Evolutionary conservation across 2,329 filamentous ascomycete species (phyloP).

Genomic region (Rhexocercosporidium sp.): DNA sequence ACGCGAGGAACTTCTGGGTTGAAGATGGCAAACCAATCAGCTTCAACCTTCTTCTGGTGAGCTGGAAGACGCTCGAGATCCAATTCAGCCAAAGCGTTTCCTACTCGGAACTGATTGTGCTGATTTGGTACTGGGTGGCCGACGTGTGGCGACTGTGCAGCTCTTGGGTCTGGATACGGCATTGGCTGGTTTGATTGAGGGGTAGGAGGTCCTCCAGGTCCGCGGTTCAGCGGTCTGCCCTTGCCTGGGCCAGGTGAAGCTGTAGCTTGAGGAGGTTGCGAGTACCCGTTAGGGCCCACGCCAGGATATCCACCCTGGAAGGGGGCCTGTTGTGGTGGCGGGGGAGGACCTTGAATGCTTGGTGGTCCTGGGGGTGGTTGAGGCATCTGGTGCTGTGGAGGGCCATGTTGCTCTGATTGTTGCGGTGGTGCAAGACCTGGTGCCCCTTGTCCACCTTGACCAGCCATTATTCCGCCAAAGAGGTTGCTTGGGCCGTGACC

Average conservation of each 20-base stretch:
- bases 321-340: conserved; percentile 69
- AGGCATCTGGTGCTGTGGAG: conserved; percentile 67
- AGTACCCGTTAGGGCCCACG: conserved; percentile 69
- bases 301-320: conserved; percentile 63
- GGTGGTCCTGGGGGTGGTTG: conserved; percentile 56
- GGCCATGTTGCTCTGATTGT: conserved; percentile 65
- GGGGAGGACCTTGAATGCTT: conserved; percentile 59
- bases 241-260: conserved; percentile 86
- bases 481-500: conserved; percentile 88
- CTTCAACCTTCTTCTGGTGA: conserved; percentile 85
- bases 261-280: conserved; percentile 82
- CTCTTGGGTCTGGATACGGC: conserved; percentile 80
- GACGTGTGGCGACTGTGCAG: conserved; percentile 75
- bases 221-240: conserved; percentile 67
- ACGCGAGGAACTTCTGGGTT: conserved; percentile 89
- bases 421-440: conserved; percentile 76
- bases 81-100: conserved; percentile 81
- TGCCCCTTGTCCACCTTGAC: conserved; percentile 79
- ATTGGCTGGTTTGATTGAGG: conserved; percentile 90
- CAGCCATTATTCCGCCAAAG: conserved; percentile 95
- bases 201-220: conserved; percentile 77
- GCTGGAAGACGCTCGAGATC: conserved; percentile 85
- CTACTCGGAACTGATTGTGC: conserved; percentile 55
- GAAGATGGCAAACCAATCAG: conserved; percentile 97
- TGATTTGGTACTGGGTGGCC: conserved; percentile 82